A percentile compares a stretch with the other conserved stretches of the same genome.
Evolutionary conservation across 169 alveolate genomes (phyloP).

Genomic region (Eimeria falciformis): DNA sequence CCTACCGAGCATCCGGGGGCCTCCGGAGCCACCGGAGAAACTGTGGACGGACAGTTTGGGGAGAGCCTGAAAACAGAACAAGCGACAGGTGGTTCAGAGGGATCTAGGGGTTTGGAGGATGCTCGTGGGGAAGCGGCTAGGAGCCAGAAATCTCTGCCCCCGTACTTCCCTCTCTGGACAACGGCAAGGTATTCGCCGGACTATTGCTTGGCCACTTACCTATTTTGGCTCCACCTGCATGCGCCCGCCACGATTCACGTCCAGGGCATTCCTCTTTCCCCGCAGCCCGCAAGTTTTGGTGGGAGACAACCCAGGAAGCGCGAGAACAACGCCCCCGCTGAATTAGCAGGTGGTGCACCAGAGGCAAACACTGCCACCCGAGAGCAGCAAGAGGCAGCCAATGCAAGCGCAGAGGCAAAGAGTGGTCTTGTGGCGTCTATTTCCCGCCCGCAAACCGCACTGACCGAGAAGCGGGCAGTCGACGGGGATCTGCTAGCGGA

Average conservation of each 20-base stretch:
- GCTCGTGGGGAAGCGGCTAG: background rate
- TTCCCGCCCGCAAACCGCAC: conserved; percentile 67
- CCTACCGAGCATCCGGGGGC: conserved; percentile 44
- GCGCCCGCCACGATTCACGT: conserved; percentile 87
- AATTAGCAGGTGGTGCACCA: conserved; percentile 42
- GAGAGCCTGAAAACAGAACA: conserved; percentile 43
- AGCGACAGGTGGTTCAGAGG: conserved; percentile 29
- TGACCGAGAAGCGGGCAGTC: conserved; percentile 66
- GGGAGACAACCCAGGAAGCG: conserved; percentile 35
- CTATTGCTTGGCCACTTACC: conserved; percentile 91
- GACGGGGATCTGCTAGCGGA: conserved; percentile 60
- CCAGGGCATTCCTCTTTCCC: conserved; percentile 88
- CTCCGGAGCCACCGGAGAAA: conserved; percentile 8
- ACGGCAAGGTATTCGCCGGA: conserved; percentile 88
- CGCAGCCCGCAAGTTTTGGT: conserved; percentile 81
- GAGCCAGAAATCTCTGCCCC: conserved; percentile 63
- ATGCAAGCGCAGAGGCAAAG: conserved; percentile 32
- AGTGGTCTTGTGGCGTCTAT: conserved; percentile 37
- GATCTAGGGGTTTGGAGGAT: background rate
- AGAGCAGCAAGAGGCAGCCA: conserved; percentile 60
- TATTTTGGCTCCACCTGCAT: conserved; percentile 91
- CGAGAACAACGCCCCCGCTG: conserved; percentile 44
- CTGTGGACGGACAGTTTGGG: conserved; percentile 32
- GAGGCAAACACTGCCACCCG: conserved; percentile 43
- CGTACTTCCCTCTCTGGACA: conserved; percentile 91